Percentiles rank a stretch among this genome's conserved stretches.
Evolutionary conservation across 2,329 filamentous ascomycete species (phyloP).

Genomic region (Verticillium dahliae): DNA sequence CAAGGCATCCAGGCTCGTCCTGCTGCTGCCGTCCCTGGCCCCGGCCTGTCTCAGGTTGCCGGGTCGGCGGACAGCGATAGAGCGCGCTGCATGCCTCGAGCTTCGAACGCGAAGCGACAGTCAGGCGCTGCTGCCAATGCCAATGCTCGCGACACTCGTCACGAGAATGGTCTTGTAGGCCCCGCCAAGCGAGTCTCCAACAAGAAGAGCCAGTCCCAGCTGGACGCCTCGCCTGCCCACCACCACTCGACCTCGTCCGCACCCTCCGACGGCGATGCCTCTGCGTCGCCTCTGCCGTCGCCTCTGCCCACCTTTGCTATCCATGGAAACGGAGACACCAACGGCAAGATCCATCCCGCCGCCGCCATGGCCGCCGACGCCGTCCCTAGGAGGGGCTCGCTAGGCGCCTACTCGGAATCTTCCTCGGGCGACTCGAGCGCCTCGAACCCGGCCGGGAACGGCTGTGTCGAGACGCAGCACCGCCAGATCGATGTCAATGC

Average conservation of each 20-base stretch:
- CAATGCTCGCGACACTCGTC: conserved; percentile 65
- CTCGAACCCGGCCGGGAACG: conserved; percentile 20
- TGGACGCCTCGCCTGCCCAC: conserved; percentile 25
- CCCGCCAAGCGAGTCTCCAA: conserved; percentile 29
- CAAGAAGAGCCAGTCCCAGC: conserved; percentile 37
- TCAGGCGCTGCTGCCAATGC: conserved; percentile 48
- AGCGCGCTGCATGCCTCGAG: conserved; percentile 52
- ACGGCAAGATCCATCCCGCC: conserved; percentile 15
- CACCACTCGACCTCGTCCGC: conserved; percentile 1
- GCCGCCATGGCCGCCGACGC: conserved; percentile 36
- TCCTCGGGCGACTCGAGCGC: conserved; percentile 44
- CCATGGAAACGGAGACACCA: background rate
- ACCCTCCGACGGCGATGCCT: conserved; percentile 19
- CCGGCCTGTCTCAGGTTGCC: conserved; percentile 24
- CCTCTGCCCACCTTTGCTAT: conserved; percentile 18
- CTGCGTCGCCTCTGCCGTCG: conserved; percentile 12
- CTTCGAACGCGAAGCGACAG: conserved; percentile 54
- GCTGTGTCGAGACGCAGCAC: conserved; percentile 33
- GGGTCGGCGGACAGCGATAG: conserved; percentile 29
- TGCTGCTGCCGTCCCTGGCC: conserved; percentile 24
- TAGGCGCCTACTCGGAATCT: conserved; percentile 48
- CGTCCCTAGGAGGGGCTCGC: conserved; percentile 37
- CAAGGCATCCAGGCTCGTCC: background rate
- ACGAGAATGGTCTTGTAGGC: conserved; percentile 83
- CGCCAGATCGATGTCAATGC: conserved; percentile 66